A percentile compares a stretch with the other conserved stretches of the same genome.
Evolutionary conservation across 371 early-diverging fungal genomes (phyloP).

Genomic region (Mortierella sp.): DNA sequence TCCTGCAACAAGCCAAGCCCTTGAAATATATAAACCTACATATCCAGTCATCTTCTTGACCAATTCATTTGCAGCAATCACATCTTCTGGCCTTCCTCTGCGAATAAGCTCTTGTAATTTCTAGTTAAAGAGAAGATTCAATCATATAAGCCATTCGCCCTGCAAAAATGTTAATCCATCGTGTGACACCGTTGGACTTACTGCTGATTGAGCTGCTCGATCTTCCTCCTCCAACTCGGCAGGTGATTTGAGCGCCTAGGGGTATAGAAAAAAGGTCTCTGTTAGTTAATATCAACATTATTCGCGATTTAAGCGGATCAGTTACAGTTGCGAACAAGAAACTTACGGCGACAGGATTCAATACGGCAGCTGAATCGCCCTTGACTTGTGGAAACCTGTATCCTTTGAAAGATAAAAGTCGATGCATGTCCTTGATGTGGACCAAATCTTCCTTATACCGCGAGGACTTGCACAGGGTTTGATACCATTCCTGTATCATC

Average conservation of each 20-base stretch:
- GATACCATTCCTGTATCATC: slow-evolving; percentile 93
- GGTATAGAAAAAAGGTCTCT: neutral
- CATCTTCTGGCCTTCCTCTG: slow-evolving; percentile 91
- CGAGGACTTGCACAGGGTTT: slow-evolving; percentile 83
- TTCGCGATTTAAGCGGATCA: neutral
- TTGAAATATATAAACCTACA: slow-evolving; percentile 60
- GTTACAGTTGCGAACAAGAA: too few species aligned
- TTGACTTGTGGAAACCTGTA: slow-evolving; percentile 91
- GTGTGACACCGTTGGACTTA: slow-evolving; percentile 54
- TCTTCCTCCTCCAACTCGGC: slow-evolving; percentile 97
- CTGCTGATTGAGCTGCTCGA: slow-evolving; percentile 86
- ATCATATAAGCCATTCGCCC: slow-evolving; percentile 15
- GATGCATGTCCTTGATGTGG: slow-evolving; percentile 93
- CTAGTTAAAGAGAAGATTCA: slow-evolving; percentile 43
- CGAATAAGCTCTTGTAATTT: slow-evolving; percentile 97
- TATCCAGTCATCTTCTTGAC: slow-evolving; percentile 98
- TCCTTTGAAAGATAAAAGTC: slow-evolving; percentile 86
- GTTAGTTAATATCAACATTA: neutral
- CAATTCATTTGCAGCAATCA: slow-evolving; percentile 93
- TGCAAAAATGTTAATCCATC: neutral
- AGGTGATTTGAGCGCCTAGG: slow-evolving; percentile 81
- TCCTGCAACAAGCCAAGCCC: neutral
- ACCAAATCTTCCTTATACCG: slow-evolving; percentile 91
- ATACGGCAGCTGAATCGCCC: slow-evolving; percentile 71
- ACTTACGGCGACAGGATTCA: slow-evolving; percentile 72